Evolutionary conservation across 306 rosid genomes (phyloP).

Genomic region (Vicia villosa): DNA sequence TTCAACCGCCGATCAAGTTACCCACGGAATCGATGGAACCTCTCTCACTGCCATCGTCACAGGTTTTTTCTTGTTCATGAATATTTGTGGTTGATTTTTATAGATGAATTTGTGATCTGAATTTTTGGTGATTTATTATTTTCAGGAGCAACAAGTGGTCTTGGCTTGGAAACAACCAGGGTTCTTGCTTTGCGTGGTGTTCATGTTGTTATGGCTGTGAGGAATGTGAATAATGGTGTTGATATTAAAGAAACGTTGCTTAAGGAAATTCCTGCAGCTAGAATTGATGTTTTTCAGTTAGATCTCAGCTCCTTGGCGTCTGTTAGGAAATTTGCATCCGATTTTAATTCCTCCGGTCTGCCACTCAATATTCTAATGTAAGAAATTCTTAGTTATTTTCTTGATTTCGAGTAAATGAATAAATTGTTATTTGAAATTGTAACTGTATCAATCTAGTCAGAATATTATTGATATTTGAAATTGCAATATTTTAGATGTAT

Average conservation of each 20-base stretch:
- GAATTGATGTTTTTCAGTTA: conserved; percentile 66
- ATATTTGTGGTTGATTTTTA: not conserved
- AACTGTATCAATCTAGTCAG: not conserved
- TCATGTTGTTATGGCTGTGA: conserved; percentile 83
- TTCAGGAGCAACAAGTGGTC: conserved; percentile 87
- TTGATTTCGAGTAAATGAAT: no score
- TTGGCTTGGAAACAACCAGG: conserved; percentile 73
- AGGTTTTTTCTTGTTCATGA: conserved; percentile 40
- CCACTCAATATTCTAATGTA: conserved; percentile 74
- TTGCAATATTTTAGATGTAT: not conserved
- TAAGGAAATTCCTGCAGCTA: conserved; percentile 59
- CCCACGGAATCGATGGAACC: conserved; percentile 58
- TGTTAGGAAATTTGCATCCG: conserved; percentile 70
- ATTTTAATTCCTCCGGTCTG: conserved; percentile 59
- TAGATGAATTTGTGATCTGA: not conserved
- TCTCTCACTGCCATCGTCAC: conserved; percentile 76
- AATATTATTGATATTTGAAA: no score
- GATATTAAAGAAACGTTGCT: conserved; percentile 50
- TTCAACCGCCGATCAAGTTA: conserved; percentile 75
- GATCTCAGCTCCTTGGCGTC: conserved; percentile 79
- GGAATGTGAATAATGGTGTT: conserved; percentile 59
- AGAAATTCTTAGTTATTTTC: conserved; percentile 23
- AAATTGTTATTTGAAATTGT: not conserved
- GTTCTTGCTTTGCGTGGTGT: conserved; percentile 75
- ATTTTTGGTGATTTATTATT: conserved; percentile 1